A percentile compares a stretch with the other conserved stretches of the same genome.
Evolutionary conservation across 1,284 basidiomycete species (phyloP).

Genomic region (Irpex sp.): DNA sequence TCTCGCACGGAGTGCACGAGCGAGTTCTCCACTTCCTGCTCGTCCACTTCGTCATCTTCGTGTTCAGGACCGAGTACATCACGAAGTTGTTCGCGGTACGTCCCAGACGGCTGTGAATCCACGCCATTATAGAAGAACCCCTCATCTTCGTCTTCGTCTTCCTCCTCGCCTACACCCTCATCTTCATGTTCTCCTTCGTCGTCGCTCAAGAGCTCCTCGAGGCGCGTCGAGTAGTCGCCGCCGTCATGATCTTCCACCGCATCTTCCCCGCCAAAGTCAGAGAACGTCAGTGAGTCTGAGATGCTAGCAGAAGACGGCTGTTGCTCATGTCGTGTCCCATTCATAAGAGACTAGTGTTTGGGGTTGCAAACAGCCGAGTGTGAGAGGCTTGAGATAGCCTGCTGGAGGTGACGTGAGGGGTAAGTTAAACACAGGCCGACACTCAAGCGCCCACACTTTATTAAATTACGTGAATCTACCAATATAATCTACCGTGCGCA

Average conservation of each 20-base stretch:
- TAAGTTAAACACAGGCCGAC: background rate
- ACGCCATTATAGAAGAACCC: conserved; percentile 71
- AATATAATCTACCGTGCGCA: too few relatives aligned
- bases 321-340: conserved; percentile 22
- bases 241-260: conserved; percentile 26
- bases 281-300: conserved; percentile 24
- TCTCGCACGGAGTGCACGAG: conserved; percentile 36
- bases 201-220: conserved; percentile 67
- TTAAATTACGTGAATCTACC: background rate
- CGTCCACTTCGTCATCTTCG: conserved; percentile 48
- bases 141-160: conserved; percentile 53
- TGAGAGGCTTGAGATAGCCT: background rate
- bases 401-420: background rate
- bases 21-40: conserved; percentile 42
- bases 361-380: background rate
- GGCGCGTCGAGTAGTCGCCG: conserved; percentile 67
- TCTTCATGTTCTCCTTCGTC: conserved; percentile 20
- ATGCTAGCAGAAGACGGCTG: conserved; percentile 9
- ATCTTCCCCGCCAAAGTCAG: conserved; percentile 31
- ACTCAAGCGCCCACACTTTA: background rate
- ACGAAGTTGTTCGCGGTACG: conserved; percentile 64
- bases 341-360: conserved; percentile 19
- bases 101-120: conserved; percentile 46
- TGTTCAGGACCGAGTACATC: conserved; percentile 70
- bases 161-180: conserved; percentile 35